These are phyloP conservation scores for Sanghuangporus baumii DNA, from an alignment of 1,284 basidiomycete genomes.

Conservation along the genomic window DNA sequence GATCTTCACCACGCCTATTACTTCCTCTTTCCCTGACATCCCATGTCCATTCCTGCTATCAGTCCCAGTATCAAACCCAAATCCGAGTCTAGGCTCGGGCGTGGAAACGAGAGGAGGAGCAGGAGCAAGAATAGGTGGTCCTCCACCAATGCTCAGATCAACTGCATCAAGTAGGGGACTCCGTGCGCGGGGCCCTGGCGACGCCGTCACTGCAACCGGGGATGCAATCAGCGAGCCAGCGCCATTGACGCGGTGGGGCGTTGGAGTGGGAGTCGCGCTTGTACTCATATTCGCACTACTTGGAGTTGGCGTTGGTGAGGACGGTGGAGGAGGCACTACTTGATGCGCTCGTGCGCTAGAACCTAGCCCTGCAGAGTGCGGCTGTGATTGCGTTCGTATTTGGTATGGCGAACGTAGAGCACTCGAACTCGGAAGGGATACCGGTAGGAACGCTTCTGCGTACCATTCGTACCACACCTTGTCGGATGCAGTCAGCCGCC, in stretches of 20 bases:
- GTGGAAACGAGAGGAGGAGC: background rate
- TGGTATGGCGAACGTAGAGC: constrained; percentile 21
- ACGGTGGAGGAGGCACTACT: constrained; percentile 3
- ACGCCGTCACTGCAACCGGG: constrained; percentile 40
- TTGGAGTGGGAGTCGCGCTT: background rate
- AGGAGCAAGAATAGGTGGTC: background rate
- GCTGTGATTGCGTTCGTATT: background rate
- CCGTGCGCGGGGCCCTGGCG: constrained; percentile 31
- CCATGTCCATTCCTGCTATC: constrained; percentile 2
- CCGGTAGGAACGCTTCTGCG: constrained; percentile 83
- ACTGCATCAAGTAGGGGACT: constrained; percentile 57
- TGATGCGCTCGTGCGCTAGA: constrained; percentile 12
- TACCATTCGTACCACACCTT: constrained; percentile 99
- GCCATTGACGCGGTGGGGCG: constrained; percentile 21
- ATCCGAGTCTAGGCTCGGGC: constrained; percentile 17
- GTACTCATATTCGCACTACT: background rate
- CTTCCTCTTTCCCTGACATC: constrained; percentile 17
- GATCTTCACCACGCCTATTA: constrained; percentile 66
- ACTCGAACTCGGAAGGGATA: constrained; percentile 25
- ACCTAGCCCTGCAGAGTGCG: background rate
- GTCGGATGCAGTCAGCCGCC: constrained; percentile 84
- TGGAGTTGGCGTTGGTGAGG: background rate
- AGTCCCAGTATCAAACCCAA: background rate
- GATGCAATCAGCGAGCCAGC: constrained; percentile 26
- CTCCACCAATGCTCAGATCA: constrained; percentile 33